Conservation (phyloP, 2,329 filamentous ascomycete species). For the Colletotrichum sp. region DNA sequence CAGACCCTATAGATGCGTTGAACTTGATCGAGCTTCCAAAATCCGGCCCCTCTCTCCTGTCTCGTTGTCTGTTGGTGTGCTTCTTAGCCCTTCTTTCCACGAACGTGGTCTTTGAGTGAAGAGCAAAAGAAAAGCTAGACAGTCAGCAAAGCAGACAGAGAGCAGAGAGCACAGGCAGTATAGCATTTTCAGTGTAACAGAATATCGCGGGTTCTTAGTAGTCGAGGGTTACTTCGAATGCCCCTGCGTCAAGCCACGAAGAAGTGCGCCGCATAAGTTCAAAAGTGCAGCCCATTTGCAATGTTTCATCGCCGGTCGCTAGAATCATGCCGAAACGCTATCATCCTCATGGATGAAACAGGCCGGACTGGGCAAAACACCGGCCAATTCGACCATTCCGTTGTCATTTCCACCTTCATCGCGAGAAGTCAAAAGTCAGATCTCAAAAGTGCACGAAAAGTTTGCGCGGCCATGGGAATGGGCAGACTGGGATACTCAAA, state of each 20-base stretch:
- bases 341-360: not conserved
- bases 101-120: not conserved
- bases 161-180: not conserved
- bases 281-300: fast-evolving
- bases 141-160: not conserved
- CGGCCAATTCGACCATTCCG: fast-evolving
- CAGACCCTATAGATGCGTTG: too few species aligned
- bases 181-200: not conserved
- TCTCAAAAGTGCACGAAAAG: not conserved
- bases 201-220: not conserved
- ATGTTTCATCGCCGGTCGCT: fast-evolving
- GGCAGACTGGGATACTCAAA: fast-evolving
- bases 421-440: not conserved
- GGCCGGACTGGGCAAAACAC: not conserved
- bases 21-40: too few species aligned
- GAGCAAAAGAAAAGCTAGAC: not conserved
- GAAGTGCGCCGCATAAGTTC: fast-evolving
- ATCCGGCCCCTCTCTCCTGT: not conserved
- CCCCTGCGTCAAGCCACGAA: not conserved
- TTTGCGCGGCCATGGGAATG: fast-evolving
- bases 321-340: not conserved
- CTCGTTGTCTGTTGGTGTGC: not conserved
- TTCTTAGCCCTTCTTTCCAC: fast-evolving
- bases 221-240: not conserved
- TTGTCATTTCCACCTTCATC: not conserved